Base-by-base conservation (phyloP, 1,139 yeast genomes). In the Geotrichum cucujoidarum region DNA sequence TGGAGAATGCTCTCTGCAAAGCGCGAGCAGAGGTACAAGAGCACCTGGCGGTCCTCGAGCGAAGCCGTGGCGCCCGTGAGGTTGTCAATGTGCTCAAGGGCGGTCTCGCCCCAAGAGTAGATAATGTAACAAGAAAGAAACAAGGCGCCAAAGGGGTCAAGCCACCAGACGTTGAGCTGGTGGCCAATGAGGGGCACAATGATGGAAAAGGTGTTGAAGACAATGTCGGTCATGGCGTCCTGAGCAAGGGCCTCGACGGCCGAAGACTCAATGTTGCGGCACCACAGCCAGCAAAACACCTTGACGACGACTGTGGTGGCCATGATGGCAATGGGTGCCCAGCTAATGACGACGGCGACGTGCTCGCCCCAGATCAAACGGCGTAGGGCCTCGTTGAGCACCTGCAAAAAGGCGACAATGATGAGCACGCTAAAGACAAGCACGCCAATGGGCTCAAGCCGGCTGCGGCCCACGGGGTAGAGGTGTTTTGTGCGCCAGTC, bases 231-330 rank as follows among this genome's bases (percentile, higher is more conserved):
- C 66, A 75, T 71, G 0, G 94, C 94, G 66, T 85, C 95, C 61
- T 83, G 92, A 1, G 92, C 88, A 48, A 85, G 68, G 0, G 95
- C 95, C 61, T 79, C 84, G 1, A 85, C 83, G 0, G 89, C 79
- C 14, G 84, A 77, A 11, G 88, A 81, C 17, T 73, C 69, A 53
- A 83, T 76, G n/a, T 72, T 68, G 27, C 75, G 68, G 62, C 92
- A 84, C 80, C 87, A 78, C 6, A 76, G 33, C 73, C 77, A 85
- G 59, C 88, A 81, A 1, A 70, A 74, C 3, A 80, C 57, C 60
- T 85, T 85, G 41, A 77, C 71, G 6, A 76, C 57, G 11, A 85
- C 80, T 0, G 94, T 85, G 14, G 75, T 52, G 0, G 71, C 40
- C 94, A 85, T 85, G 52, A 84, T 83, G 1, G 61, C 50, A 2